These are phyloP conservation scores for Cryptosporidium canis DNA, from an alignment of 169 alveolate genomes.

Conservation along the genomic window DNA sequence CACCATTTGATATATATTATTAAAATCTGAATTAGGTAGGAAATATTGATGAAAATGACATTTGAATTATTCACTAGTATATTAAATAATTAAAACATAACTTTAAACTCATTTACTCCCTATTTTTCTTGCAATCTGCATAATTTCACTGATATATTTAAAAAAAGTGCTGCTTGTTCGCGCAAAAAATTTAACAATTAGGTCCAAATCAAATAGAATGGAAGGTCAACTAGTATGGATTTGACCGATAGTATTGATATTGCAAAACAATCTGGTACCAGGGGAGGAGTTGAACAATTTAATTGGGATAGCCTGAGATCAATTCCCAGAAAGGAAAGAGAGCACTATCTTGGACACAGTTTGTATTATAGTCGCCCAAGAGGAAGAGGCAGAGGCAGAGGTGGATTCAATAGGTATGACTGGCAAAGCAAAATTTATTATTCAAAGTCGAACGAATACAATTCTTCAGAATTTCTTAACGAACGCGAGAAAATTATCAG, in stretches of 20 bases:
- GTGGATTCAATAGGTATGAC: not conserved
- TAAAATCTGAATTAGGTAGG: not conserved
- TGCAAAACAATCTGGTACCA: constrained; percentile 14
- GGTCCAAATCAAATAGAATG: not conserved
- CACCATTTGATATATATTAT: not conserved
- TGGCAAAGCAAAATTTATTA: not conserved
- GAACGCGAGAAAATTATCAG: constrained; percentile 2
- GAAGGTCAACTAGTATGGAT: not conserved
- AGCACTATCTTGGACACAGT: constrained; percentile 65
- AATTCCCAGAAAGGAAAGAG: constrained; percentile 63
- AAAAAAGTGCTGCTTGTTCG: not conserved
- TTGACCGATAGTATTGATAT: not conserved
- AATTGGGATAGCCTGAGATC: constrained; percentile 36
- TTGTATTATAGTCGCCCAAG: not conserved
- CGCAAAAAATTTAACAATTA: not conserved
- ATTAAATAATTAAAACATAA: not conserved
- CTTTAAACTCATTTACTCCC: not conserved
- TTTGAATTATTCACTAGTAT: not conserved
- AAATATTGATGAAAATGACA: not conserved
- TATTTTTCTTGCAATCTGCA: not conserved
- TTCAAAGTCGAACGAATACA: not conserved
- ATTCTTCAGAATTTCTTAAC: not conserved
- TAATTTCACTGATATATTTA: not conserved
- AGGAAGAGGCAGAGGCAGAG: not conserved
- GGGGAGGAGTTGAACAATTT: constrained; percentile 48